Evolutionary conservation across 352 stramenopile genomes (phyloP).

Genomic region (Bremia lactucae): DNA sequence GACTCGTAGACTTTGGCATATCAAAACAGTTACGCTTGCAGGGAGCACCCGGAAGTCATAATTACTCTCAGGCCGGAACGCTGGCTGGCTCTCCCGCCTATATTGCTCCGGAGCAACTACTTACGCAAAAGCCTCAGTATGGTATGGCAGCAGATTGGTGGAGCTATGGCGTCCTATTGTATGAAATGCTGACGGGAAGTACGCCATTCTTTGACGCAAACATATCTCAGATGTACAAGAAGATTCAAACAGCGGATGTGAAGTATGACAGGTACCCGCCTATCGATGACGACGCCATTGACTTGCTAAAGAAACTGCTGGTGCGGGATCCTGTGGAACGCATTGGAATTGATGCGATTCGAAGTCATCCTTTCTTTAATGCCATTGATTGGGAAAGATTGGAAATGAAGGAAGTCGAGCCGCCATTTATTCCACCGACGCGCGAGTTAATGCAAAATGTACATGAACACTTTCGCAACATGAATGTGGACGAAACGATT

Average conservation of each 20-base stretch:
- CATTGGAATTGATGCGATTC: constrained; percentile 48
- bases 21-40: constrained; percentile 68
- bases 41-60: constrained; percentile 22
- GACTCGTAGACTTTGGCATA: constrained; percentile 85
- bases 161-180: constrained; percentile 85
- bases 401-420: constrained; percentile 70
- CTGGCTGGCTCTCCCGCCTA: constrained; percentile 76
- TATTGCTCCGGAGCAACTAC: constrained; percentile 74
- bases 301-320: constrained; percentile 67
- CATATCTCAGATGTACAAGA: constrained; percentile 84
- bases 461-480: constrained; percentile 83
- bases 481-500: constrained; percentile 80
- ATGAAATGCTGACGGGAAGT: constrained; percentile 82
- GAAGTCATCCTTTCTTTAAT: constrained; percentile 58
- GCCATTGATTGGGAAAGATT: constrained; percentile 60
- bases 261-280: constrained; percentile 64
- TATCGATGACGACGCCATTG: constrained; percentile 54
- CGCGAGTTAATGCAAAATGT: constrained; percentile 83
- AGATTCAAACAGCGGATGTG: constrained; percentile 80
- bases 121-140: constrained; percentile 80
- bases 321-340: constrained; percentile 63
- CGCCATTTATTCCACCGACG: constrained; percentile 69
- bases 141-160: constrained; percentile 86
- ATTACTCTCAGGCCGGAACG: constrained; percentile 59
- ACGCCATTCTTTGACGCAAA: constrained; percentile 85